Conservation (phyloP, 495 filamentous ascomycete species). For the Diplogelasinospora grovesii region DNA sequence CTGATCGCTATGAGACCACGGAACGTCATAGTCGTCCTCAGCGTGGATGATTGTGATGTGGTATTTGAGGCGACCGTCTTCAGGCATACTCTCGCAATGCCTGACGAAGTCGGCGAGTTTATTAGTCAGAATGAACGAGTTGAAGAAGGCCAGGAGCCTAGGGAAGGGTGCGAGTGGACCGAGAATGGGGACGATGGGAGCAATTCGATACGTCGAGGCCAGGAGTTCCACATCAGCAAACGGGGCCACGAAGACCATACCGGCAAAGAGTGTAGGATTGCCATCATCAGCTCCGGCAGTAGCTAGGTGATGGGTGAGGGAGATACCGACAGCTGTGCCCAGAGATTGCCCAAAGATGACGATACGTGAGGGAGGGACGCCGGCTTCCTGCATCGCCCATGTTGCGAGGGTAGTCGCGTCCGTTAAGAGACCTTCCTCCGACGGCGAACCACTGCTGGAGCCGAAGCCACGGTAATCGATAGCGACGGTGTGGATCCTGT, state of each 20-base stretch:
- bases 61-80: constrained; percentile 28
- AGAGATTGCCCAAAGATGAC: constrained; percentile 80
- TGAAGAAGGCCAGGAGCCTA: constrained; percentile 32
- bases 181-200: constrained; percentile 68
- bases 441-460: constrained; percentile 65
- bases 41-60: constrained; percentile 65
- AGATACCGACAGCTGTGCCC: constrained; percentile 73
- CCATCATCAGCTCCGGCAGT: neutral
- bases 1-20: constrained; percentile 52
- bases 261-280: constrained; percentile 47
- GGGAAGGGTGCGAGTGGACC: constrained; percentile 55
- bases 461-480: constrained; percentile 91
- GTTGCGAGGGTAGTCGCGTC: constrained; percentile 67
- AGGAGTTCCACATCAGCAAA: constrained; percentile 69
- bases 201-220: constrained; percentile 54
- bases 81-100: constrained; percentile 27
- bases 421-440: constrained; percentile 71
- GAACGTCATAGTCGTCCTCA: constrained; percentile 67
- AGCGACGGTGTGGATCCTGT: constrained; percentile 48
- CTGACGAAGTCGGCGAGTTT: constrained; percentile 37
- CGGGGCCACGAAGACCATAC: constrained; percentile 67
- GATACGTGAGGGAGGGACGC: constrained; percentile 63
- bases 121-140: constrained; percentile 35
- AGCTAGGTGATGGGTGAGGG: constrained; percentile 41
- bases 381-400: constrained; percentile 57